Conservation (phyloP, 768 basidiomycete species). For the Neoboletus magnificus region DNA sequence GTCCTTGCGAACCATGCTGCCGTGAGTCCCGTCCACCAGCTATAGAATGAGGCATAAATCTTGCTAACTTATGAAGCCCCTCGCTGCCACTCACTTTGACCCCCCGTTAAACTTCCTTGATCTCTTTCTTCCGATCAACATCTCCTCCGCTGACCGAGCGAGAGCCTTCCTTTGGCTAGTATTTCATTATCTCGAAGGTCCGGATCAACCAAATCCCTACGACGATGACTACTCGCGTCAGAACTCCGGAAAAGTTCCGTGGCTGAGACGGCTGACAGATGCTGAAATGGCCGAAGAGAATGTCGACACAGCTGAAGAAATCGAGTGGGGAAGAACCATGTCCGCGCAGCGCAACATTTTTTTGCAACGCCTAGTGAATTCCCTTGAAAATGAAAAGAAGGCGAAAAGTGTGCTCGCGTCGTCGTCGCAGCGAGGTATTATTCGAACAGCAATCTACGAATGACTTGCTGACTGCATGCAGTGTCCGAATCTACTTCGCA, state of each 20-base stretch:
- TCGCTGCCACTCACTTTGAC: constrained; percentile 70
- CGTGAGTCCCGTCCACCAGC: constrained; percentile 41
- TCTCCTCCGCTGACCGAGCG: constrained; percentile 72
- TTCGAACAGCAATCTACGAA: background rate
- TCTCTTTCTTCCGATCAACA: constrained; percentile 73
- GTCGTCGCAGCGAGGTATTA: constrained; percentile 24
- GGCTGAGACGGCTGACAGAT: constrained; percentile 51
- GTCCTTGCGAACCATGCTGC: constrained; percentile 75
- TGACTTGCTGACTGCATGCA: constrained; percentile 14
- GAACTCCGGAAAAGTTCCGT: constrained; percentile 63
- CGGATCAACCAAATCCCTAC: constrained; percentile 67
- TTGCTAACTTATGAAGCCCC: constrained; percentile 40
- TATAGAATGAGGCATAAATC: background rate
- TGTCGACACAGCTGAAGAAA: constrained; percentile 72
- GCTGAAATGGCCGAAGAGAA: constrained; percentile 65
- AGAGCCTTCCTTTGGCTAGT: constrained; percentile 80
- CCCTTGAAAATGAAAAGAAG: constrained; percentile 51
- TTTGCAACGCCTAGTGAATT: constrained; percentile 62
- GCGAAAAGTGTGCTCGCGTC: constrained; percentile 36
- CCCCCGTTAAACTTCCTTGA: constrained; percentile 74
- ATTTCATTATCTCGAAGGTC: constrained; percentile 75
- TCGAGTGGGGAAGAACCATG: constrained; percentile 77
- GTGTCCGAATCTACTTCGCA: constrained; percentile 22
- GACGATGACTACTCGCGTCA: constrained; percentile 59
- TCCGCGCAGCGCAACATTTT: constrained; percentile 67